Evolutionary conservation across 2,329 filamentous ascomycete genomes (phyloP), one percentile per base, ranked within the genome.

Genomic region (Aspergillus thermomutatus): DNA sequence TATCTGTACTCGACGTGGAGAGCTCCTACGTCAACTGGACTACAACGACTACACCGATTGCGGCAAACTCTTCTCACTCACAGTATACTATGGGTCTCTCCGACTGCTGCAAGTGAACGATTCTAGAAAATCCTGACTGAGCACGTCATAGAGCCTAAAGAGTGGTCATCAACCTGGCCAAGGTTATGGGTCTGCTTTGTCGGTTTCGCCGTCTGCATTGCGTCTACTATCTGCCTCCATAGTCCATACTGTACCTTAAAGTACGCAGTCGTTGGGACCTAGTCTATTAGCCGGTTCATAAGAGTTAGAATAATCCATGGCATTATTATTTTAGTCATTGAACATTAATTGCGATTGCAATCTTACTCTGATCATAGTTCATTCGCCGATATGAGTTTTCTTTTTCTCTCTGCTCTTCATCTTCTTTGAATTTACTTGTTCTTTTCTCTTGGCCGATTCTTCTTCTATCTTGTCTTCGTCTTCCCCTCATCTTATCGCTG

Each of bases 351-450:
- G 19, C 21, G 27, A 19, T 50, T 5, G 48, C 27, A 31, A 21
- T 51, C 45, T 17, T 28, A 41, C 11, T 19, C 43, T 49, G 25
- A 25, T 37, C 25, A 14, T 19, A 5, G 23, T 14, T 10, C 23
- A 17, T 49, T 8, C 31, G 10, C 19, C 17, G 5, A 34, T 50
- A 28, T 31, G 19, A 21, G 11, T 50, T 41, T 40, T 21, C 14
- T 17, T 52, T 51, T 50, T 58, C 58, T 53, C 51, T 54, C 37
- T 54, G 55, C 55, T 56, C 25, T 37, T 53, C 43, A 49, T 59
- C 46, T 55, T 57, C 50, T 55, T 49, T 41, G 53, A 52, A 50
- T 58, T 49, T 40, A 21, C 26, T 43, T 48, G 31, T 49, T 21
- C 53, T 55, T 57, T 50, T 51, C 54, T 37, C 59, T 52, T 51